Evolutionary conservation across 495 filamentous ascomycete species (phyloP).

Genomic region (Aspergillus funiculosus): DNA sequence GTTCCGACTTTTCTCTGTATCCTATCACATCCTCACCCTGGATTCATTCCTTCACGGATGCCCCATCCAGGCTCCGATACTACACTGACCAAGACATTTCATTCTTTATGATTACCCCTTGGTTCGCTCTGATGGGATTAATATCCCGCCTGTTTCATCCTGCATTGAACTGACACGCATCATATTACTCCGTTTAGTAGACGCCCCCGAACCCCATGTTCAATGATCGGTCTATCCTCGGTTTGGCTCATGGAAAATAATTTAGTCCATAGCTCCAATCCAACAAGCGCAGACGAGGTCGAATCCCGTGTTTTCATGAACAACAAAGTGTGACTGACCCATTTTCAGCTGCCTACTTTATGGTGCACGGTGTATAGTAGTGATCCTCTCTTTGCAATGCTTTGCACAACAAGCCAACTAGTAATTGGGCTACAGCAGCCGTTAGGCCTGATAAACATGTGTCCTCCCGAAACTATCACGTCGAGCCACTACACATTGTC

Average conservation of each 20-base stretch:
- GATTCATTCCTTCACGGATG: background rate
- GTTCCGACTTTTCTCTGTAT: background rate
- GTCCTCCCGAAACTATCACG: too few relatives aligned
- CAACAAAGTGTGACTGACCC: background rate
- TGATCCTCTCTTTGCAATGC: too few relatives aligned
- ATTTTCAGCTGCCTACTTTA: background rate
- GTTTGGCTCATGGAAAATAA: background rate
- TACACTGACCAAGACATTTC: background rate
- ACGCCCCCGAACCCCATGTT: constrained; percentile 7
- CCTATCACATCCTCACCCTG: background rate
- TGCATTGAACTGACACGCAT: constrained; percentile 2
- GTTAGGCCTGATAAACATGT: too few relatives aligned
- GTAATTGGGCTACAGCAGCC: too few relatives aligned
- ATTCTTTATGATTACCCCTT: constrained; percentile 3
- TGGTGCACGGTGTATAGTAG: too few relatives aligned
- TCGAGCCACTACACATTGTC: too few relatives aligned
- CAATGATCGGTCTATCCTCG: background rate
- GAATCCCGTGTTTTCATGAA: constrained; percentile 1
- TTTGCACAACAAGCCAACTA: too few relatives aligned
- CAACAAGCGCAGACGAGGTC: constrained; percentile 1
- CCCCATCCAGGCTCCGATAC: background rate
- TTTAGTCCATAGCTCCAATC: background rate
- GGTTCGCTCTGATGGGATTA: constrained; percentile 7
- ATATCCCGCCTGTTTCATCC: background rate
- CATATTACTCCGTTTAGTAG: constrained; percentile 2